A percentile compares a stretch with the other conserved stretches of the same genome.
phyloP scores from a whole-genome alignment of 169 alveolate genomes.

The Plasmodium chabaudi region DNA sequence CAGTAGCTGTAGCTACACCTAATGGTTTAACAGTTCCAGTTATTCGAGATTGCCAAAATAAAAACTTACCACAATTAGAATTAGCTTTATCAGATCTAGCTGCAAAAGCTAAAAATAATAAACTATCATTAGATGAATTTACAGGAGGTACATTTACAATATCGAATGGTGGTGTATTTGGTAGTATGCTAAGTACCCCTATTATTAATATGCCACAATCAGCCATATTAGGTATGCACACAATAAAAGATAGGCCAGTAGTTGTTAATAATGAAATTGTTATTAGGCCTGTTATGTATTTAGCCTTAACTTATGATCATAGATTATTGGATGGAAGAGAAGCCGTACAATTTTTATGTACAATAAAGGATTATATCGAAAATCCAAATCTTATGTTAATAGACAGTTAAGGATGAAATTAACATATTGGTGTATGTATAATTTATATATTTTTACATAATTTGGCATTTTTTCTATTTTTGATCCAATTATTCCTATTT shows the following conservation, averaged over 20 bases:
- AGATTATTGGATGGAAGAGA: constrained; percentile 98
- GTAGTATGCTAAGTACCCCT: constrained; percentile 97
- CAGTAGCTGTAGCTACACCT: constrained; percentile 98
- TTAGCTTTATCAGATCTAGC: constrained; percentile 88
- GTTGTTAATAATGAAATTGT: constrained; percentile 93
- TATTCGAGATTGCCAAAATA: constrained; percentile 91
- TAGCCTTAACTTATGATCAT: constrained; percentile 98
- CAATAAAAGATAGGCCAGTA: constrained; percentile 93
- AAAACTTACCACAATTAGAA: constrained; percentile 92
- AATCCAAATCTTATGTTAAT: constrained; percentile 89
- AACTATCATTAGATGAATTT: constrained; percentile 94
- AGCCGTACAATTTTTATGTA: constrained; percentile 95
- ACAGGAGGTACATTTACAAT: constrained; percentile 97
- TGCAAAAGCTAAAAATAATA: constrained; percentile 92
- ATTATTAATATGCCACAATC: constrained; percentile 96
- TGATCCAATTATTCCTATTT: no score
- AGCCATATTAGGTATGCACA: constrained; percentile 96
- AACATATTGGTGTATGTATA: neutral
- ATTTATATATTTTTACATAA: neutral
- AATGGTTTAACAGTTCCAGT: constrained; percentile 96
- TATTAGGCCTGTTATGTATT: constrained; percentile 95
- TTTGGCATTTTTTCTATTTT: no score
- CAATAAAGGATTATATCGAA: constrained; percentile 93
- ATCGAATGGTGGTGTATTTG: constrained; percentile 97
- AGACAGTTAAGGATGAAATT: constrained; percentile 45